These are phyloP conservation scores for Aspergillus carbonarius DNA, from an alignment of 2,329 filamentous ascomycete species.

Conservation along the genomic window DNA sequence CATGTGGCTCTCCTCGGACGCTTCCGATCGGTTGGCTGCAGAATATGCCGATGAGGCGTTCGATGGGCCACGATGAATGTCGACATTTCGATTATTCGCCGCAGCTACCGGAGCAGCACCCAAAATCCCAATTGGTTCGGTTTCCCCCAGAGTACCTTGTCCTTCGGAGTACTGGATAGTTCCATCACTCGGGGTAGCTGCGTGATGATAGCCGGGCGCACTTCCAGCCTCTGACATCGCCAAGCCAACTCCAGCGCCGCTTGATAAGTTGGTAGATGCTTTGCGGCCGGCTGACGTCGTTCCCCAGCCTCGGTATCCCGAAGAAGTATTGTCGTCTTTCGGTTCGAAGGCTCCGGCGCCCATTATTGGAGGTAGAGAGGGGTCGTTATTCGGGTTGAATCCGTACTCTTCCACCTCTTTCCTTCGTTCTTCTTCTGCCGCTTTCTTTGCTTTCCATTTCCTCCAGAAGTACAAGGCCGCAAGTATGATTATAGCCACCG, in stretches of 20 bases:
- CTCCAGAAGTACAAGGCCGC: slow-evolving; percentile 82
- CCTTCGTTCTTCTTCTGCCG: slow-evolving; percentile 79
- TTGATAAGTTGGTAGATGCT: slow-evolving; percentile 84
- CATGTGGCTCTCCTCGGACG: slow-evolving; percentile 56
- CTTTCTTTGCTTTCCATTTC: slow-evolving; percentile 80
- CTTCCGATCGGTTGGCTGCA: slow-evolving; percentile 70
- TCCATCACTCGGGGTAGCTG: slow-evolving; percentile 64
- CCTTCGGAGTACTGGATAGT: slow-evolving; percentile 63
- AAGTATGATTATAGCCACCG: slow-evolving; percentile 76
- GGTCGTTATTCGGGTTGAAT: slow-evolving; percentile 96
- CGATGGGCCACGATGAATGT: slow-evolving; percentile 84
- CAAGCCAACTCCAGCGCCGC: slow-evolving; percentile 58
- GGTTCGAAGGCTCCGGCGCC: slow-evolving; percentile 52
- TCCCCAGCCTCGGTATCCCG: slow-evolving; percentile 92
- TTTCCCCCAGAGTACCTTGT: slow-evolving; percentile 63
- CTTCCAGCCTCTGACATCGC: slow-evolving; percentile 71
- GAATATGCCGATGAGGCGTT: slow-evolving; percentile 98
- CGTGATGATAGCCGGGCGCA: slow-evolving; percentile 53
- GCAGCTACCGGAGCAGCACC: slow-evolving; percentile 65
- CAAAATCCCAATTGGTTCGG: slow-evolving; percentile 80
- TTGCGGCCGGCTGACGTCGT: slow-evolving; percentile 76
- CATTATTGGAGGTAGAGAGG: slow-evolving; percentile 65
- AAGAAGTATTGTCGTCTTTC: slow-evolving; percentile 64
- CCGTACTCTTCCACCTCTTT: slow-evolving; percentile 98
- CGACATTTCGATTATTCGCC: slow-evolving; percentile 59